Conservation (phyloP, 2,329 filamentous ascomycete species). For the Dothideomycetes sp. region DNA sequence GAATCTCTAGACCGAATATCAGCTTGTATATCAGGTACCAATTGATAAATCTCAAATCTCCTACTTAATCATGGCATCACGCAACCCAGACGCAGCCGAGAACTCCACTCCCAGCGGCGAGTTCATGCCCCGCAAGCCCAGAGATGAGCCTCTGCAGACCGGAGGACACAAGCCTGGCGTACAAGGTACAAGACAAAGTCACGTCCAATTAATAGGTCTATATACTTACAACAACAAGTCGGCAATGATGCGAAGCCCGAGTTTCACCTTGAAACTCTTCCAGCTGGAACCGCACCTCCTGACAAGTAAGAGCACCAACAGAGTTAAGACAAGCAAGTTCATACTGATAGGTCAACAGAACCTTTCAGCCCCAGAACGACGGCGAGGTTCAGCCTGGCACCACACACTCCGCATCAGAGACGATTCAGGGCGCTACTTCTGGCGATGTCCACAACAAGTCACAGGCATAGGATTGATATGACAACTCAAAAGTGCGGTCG, state of each 20-base stretch:
- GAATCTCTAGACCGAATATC: background rate
- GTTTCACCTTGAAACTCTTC: conserved; percentile 50
- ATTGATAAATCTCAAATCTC: background rate
- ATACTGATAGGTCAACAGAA: conserved; percentile 12
- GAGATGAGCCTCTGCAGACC: background rate
- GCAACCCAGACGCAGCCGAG: background rate
- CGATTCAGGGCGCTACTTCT: conserved; percentile 41
- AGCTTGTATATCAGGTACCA: no score
- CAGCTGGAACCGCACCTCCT: conserved; percentile 52
- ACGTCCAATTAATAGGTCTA: background rate
- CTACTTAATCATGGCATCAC: background rate
- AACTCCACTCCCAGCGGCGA: background rate
- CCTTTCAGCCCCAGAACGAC: conserved; percentile 33
- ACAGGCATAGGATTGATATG: conserved; percentile 42
- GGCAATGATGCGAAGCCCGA: conserved; percentile 50
- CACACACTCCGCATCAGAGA: conserved; percentile 32
- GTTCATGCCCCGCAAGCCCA: background rate
- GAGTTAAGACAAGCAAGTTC: background rate
- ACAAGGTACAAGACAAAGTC: background rate
- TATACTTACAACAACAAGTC: conserved; percentile 26
- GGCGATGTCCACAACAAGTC: conserved; percentile 41
- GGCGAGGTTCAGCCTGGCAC: conserved; percentile 30
- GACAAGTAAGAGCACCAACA: conserved; percentile 10
- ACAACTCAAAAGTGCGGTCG: conserved; percentile 36
- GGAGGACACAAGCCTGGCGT: background rate